Conservation (phyloP, 1,284 basidiomycete genomes). For the Testicularia cyperi region DNA sequence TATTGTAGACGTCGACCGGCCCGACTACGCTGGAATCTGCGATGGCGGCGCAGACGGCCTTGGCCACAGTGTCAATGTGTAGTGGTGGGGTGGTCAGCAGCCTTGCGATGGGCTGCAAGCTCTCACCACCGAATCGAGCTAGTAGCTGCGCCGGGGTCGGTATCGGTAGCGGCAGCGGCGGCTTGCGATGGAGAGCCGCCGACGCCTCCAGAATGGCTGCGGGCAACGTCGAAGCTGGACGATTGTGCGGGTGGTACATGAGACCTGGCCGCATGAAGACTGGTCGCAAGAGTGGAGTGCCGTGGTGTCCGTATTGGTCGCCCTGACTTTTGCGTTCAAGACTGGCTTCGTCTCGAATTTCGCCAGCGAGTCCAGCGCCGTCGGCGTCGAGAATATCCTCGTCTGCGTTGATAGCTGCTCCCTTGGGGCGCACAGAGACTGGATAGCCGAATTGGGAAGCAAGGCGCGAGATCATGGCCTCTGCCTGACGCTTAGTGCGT, state of each 20-base stretch:
- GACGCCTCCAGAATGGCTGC: conserved; percentile 78
- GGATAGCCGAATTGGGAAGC: conserved; percentile 63
- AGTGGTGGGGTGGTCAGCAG: conserved; percentile 80
- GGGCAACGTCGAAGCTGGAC: conserved; percentile 81
- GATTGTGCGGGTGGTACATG: conserved; percentile 90
- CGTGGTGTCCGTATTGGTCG: background rate
- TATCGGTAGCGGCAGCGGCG: conserved; percentile 63
- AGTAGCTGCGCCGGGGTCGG: conserved; percentile 65
- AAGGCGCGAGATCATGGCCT: conserved; percentile 66
- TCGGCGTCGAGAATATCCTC: conserved; percentile 30
- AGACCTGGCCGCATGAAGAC: conserved; percentile 67
- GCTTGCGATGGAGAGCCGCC: conserved; percentile 39
- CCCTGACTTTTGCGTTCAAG: background rate
- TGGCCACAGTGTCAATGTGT: conserved; percentile 92
- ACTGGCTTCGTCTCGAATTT: conserved; percentile 16
- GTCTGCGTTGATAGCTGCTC: conserved; percentile 43
- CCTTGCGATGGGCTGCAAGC: conserved; percentile 70
- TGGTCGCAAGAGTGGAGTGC: conserved; percentile 24
- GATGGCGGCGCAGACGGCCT: conserved; percentile 70
- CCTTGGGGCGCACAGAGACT: conserved; percentile 82
- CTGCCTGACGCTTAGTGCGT: conserved; percentile 84
- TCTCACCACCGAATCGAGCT: conserved; percentile 8
- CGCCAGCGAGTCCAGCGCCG: conserved; percentile 30
- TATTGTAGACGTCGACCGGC: conserved; percentile 31
- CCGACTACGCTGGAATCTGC: conserved; percentile 52